Conservation (phyloP, 257 asterid genomes). For the Gynochthodes officinalis region DNA sequence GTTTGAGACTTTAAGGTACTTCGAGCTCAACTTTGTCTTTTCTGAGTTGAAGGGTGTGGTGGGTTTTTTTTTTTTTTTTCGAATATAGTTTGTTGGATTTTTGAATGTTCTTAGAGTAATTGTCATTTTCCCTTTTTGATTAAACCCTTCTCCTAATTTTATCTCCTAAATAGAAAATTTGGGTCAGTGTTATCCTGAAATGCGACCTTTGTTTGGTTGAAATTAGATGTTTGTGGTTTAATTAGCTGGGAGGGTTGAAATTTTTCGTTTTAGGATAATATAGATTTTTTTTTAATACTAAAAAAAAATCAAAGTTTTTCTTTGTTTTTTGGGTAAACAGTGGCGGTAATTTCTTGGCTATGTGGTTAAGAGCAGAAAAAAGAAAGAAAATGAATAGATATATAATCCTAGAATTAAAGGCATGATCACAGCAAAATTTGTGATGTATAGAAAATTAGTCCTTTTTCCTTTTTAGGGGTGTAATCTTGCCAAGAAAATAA, state of each 20-base stretch:
- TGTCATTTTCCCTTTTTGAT: constrained; percentile 1
- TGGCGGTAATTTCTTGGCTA: neutral
- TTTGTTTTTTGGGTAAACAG: neutral
- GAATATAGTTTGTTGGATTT: constrained; percentile 6
- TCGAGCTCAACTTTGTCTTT: constrained; percentile 7
- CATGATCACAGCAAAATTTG: neutral
- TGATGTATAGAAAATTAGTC: neutral
- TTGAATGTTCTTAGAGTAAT: neutral
- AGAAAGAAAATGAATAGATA: constrained; percentile 1
- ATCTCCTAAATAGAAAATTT: neutral
- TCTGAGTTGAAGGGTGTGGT: constrained; percentile 23
- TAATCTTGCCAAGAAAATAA: constrained; percentile 9
- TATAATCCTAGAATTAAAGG: neutral
- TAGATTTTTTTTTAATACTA: constrained; percentile 1
- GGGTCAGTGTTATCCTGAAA: neutral
- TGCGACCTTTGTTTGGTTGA: constrained; percentile 4
- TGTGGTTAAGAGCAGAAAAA: neutral
- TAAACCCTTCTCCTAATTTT: neutral
- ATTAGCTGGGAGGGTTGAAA: neutral
- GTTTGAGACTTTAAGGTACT: constrained; percentile 24
- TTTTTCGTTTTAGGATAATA: neutral
- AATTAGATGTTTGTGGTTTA: neutral
- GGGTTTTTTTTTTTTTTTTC: constrained; percentile 14
- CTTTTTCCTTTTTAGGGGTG: neutral
- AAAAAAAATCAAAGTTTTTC: no score